Evolutionary conservation across 2,329 filamentous ascomycete genomes (phyloP).

Genomic region (Botrytis byssoidea): DNA sequence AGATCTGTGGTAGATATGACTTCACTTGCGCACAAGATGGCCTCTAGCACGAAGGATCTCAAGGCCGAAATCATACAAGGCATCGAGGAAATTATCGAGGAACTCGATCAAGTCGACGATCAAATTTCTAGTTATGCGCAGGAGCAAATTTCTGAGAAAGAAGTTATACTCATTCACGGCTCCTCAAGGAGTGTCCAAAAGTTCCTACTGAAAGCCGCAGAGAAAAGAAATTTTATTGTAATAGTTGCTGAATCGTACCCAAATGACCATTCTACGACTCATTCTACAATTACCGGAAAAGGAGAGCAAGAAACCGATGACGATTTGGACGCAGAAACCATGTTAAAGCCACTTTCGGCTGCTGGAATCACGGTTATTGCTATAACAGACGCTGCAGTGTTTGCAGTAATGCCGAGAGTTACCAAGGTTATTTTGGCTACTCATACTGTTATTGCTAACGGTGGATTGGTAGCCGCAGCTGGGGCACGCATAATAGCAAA

Average conservation of each 20-base stretch:
- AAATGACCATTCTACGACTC: constrained; percentile 64
- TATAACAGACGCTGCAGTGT: constrained; percentile 80
- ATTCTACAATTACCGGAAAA: constrained; percentile 61
- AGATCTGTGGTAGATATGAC: constrained; percentile 32
- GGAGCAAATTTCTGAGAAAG: constrained; percentile 89
- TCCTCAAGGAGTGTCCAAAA: constrained; percentile 84
- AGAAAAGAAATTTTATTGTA: constrained; percentile 88
- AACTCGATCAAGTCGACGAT: constrained; percentile 88
- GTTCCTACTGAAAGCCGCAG: constrained; percentile 82
- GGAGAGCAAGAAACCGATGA: constrained; percentile 43
- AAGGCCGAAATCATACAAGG: constrained; percentile 90
- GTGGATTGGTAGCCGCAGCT: constrained; percentile 77
- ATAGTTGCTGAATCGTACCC: constrained; percentile 75
- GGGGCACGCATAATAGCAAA: constrained; percentile 82
- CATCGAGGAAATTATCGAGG: constrained; percentile 93
- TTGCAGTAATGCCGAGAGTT: constrained; percentile 91
- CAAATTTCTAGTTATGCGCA: constrained; percentile 87
- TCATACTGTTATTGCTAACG: constrained; percentile 83
- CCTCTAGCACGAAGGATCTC: constrained; percentile 58
- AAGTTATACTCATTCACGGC: constrained; percentile 86
- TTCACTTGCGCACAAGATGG: constrained; percentile 35
- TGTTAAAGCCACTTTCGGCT: constrained; percentile 75
- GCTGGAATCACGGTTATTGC: constrained; percentile 80
- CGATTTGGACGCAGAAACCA: constrained; percentile 46
- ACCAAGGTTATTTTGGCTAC: constrained; percentile 94